phyloP scores from a whole-genome alignment of 2,329 filamentous ascomycete genomes.

The Albifimbria verrucaria region DNA sequence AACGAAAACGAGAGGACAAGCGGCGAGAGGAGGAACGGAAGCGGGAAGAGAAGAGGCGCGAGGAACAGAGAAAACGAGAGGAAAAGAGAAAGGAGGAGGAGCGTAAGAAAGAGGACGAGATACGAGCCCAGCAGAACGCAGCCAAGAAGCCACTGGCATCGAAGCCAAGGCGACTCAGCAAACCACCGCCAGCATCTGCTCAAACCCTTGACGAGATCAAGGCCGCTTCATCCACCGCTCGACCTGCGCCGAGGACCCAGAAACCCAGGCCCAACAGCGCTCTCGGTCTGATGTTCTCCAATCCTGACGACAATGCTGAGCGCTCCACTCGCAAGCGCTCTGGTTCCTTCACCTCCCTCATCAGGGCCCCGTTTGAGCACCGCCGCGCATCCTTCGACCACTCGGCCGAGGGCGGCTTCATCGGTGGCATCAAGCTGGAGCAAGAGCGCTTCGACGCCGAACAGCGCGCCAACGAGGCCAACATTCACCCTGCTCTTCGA shows the following conservation, averaged over 20 bases:
- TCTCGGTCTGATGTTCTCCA: constrained; percentile 18
- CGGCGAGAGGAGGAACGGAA: constrained; percentile 12
- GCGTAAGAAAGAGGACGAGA: no score
- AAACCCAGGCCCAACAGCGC: constrained; percentile 20
- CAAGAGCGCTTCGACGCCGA: constrained; percentile 31
- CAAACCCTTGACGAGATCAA: constrained; percentile 10
- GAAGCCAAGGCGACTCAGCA: constrained; percentile 26
- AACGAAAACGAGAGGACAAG: constrained; percentile 9
- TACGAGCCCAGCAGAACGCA: constrained; percentile 18
- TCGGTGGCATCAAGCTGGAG: constrained; percentile 39
- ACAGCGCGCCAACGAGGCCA: constrained; percentile 22
- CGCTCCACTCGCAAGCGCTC: constrained; percentile 27
- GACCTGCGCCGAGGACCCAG: constrained; percentile 6
- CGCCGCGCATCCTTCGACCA: constrained; percentile 29
- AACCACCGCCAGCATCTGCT: constrained; percentile 23
- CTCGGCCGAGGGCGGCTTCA: constrained; percentile 30
- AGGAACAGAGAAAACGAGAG: no score
- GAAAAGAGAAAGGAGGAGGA: constrained; percentile 9
- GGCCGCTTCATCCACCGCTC: constrained; percentile 12
- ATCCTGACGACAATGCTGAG: constrained; percentile 15
- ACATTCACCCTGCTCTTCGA: constrained; percentile 32
- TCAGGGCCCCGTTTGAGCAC: constrained; percentile 31
- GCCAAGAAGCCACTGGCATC: constrained; percentile 18
- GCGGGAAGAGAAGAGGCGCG: constrained; percentile 6
- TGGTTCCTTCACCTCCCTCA: constrained; percentile 32